Base-by-base conservation (phyloP, 768 basidiomycete species). In the Lanmaoa pseudosensibilis region DNA sequence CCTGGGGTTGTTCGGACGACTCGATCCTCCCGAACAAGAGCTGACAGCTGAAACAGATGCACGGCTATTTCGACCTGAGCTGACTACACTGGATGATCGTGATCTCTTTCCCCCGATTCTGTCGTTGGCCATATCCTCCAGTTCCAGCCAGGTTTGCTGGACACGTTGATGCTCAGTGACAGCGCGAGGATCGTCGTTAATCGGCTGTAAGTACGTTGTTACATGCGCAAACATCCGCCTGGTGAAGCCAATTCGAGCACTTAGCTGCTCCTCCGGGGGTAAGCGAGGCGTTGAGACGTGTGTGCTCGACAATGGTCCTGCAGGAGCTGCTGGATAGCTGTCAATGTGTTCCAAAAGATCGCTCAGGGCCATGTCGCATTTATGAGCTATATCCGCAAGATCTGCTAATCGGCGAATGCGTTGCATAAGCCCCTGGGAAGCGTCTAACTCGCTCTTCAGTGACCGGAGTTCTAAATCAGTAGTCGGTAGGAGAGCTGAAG, bases 341-440 rank as follows among this genome's bases (percentile, higher is more conserved):
- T 95, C 92, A 52, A 93, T 78, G 64, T 93, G 90, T 64, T 93
- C 90, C 45, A 95, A 75, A 5, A 94, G 77, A 69, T 94, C 90
- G 63, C 92, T 94, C 43, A 94, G 76, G 21, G 85, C 83, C n/a
- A 77, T 74, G 67, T 95, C 92, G 61, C 90, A 92, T 19, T 68
- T 66, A 27, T 77, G 76, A 10, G 87, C 69, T 36, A 75, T 65
- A 21, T 77, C 71, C 6, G 77, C 71, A 46, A 93, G 73, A n/a
- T 76, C 72, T 11, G 79, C 81, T n/a, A 94, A 73, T 37, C 72
- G 73, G 50, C 80, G 73, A 25, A 91, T 68, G 43, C 77, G 78
- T 33, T 77, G 72, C 65, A 90, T 70, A 45, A 84, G 65, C 3
- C 75, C 73, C 43, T 70, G 67, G 38, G 84, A 80, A 18, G 68